These are phyloP conservation scores for Nicotiana undulata DNA, from an alignment of 257 asterid genomes.

Conservation along the genomic window DNA sequence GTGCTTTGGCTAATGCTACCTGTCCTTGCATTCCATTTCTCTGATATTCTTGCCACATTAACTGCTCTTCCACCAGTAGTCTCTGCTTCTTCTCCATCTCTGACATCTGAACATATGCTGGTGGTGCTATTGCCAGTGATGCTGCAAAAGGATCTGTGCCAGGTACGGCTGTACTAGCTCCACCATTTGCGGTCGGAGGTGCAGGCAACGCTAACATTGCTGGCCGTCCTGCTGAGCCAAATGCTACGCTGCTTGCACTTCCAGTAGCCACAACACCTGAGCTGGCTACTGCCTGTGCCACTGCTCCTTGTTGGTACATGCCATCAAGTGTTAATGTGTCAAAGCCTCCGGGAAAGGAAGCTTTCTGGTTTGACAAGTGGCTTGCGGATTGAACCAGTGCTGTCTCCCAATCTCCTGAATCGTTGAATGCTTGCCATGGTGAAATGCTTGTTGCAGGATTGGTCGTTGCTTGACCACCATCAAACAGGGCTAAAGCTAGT, in stretches of 20 bases:
- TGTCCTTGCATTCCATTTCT: conserved; percentile 84
- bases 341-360: conserved; percentile 59
- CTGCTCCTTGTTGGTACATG: conserved; percentile 77
- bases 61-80: conserved; percentile 60
- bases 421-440: conserved; percentile 85
- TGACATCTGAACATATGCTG: conserved; percentile 86
- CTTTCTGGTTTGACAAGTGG: conserved; percentile 61
- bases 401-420: conserved; percentile 80
- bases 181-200: conserved; percentile 44
- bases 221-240: conserved; percentile 83
- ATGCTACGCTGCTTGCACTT: conserved; percentile 75
- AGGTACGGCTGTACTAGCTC: background rate
- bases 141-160: conserved; percentile 48
- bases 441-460: conserved; percentile 24
- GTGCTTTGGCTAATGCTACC: conserved; percentile 37
- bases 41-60: conserved; percentile 84
- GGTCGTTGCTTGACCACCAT: conserved; percentile 32
- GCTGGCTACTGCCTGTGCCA: conserved; percentile 44
- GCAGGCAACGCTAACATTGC: conserved; percentile 82
- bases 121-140: conserved; percentile 68
- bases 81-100: conserved; percentile 90
- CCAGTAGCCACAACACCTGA: conserved; percentile 66
- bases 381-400: conserved; percentile 66
- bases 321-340: conserved; percentile 61
- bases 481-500: conserved; percentile 77